phyloP scores from a whole-genome alignment of 805 yeast species.

The Kluyveromyces aestuarii region DNA sequence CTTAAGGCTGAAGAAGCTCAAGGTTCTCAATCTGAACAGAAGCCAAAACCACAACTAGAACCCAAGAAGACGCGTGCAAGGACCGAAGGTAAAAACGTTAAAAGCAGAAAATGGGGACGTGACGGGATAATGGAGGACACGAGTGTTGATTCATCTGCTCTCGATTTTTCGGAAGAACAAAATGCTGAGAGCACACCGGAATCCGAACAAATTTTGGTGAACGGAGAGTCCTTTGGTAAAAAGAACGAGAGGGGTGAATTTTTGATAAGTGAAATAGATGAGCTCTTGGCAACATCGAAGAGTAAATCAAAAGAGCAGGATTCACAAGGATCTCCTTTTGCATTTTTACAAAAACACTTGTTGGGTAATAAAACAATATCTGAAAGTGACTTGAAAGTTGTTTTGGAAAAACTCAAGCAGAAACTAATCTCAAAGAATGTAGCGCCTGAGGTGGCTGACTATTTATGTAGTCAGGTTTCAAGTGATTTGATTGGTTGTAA shows the following conservation, averaged over 20 bases:
- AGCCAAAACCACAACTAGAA: conserved; percentile 9
- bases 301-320: conserved; percentile 12
- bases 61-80: conserved; percentile 2
- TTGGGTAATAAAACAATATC: conserved; percentile 65
- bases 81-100: conserved; percentile 7
- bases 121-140: conserved; percentile 48
- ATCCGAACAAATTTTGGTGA: conserved; percentile 16
- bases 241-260: conserved; percentile 47
- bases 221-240: conserved; percentile 32
- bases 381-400: conserved; percentile 54
- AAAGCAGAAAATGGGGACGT: conserved; percentile 52
- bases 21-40: not conserved
- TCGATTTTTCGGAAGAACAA: conserved; percentile 46
- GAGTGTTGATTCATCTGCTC: conserved; percentile 28
- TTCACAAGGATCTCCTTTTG: conserved; percentile 30
- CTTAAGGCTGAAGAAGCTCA: conserved; percentile 4
- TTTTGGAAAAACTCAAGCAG: conserved; percentile 56
- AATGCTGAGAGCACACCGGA: conserved; percentile 11
- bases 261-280: conserved; percentile 53
- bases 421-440: conserved; percentile 81
- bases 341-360: conserved; percentile 45
- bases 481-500: conserved; percentile 62
- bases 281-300: conserved; percentile 18
- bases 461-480: conserved; percentile 61
- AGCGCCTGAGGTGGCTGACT: conserved; percentile 79